phyloP scores from a whole-genome alignment of 2,329 filamentous ascomycete genomes.

The Pseudohalonectria lignicola region DNA sequence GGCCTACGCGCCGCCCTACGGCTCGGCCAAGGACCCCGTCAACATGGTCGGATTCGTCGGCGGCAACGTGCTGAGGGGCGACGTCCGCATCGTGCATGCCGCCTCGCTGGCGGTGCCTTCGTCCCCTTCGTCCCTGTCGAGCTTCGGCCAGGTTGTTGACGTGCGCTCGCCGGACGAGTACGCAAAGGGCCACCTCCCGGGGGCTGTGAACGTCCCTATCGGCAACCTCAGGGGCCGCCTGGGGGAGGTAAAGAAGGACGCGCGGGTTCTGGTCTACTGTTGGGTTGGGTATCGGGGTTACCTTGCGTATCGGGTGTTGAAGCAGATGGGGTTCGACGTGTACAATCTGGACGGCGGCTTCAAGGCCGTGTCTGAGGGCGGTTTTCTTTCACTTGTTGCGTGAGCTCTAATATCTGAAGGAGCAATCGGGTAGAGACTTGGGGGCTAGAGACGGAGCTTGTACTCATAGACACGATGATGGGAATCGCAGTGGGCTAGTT shows the following conservation, averaged over 20 bases:
- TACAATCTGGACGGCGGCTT: constrained; percentile 9
- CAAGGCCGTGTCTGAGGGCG: background rate
- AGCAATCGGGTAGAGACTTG: too few species aligned
- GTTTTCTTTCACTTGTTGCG: background rate
- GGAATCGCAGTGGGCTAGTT: too few species aligned
- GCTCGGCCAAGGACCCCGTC: constrained; percentile 14
- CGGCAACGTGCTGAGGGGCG: constrained; percentile 13
- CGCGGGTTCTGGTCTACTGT: constrained; percentile 11
- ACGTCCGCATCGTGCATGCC: constrained; percentile 12
- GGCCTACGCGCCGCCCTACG: constrained; percentile 15
- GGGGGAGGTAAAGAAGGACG: constrained; percentile 8
- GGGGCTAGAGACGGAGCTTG: too few species aligned
- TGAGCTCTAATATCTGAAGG: too few species aligned
- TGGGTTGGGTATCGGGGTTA: constrained; percentile 12
- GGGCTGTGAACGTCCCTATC: constrained; percentile 7
- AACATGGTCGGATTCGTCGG: constrained; percentile 17
- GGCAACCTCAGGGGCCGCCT: constrained; percentile 6
- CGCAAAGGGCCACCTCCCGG: constrained; percentile 4
- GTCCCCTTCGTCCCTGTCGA: background rate
- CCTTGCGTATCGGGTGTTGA: constrained; percentile 8
- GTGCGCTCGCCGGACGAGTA: constrained; percentile 7
- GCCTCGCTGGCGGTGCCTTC: constrained; percentile 4
- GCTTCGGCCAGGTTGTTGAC: constrained; percentile 5
- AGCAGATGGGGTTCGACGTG: constrained; percentile 10
- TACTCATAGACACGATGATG: too few species aligned